Evolutionary conservation across 2,329 filamentous ascomycete species (phyloP).

Genomic region (Conoideocrella luteorostrata): DNA sequence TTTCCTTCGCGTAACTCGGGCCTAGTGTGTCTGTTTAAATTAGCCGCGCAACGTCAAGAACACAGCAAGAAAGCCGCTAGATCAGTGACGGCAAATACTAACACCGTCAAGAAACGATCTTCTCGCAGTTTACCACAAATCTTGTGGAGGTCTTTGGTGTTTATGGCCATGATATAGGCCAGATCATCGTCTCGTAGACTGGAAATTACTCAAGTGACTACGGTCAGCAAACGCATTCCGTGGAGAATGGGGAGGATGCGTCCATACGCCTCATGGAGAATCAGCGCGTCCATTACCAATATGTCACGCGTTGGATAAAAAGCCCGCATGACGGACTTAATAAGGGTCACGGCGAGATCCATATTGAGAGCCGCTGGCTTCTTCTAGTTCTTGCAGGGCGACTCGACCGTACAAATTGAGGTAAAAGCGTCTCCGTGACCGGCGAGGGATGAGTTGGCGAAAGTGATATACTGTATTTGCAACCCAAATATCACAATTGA

Average conservation of each 20-base stretch:
- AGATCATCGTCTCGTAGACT: conserved; percentile 83
- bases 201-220: conserved; percentile 34
- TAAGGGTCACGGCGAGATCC: conserved; percentile 63
- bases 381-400: neutral
- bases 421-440: no score
- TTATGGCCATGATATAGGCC: conserved; percentile 78
- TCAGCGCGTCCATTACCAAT: conserved; percentile 77
- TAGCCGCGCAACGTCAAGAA: conserved; percentile 28
- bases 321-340: conserved; percentile 78
- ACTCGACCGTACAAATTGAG: neutral
- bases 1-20: conserved; percentile 75
- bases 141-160: conserved; percentile 86
- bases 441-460: no score
- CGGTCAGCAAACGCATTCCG: neutral
- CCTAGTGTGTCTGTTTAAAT: conserved; percentile 48
- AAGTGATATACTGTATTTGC: no score
- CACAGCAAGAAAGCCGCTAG: no score
- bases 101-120: conserved; percentile 79
- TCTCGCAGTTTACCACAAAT: conserved; percentile 79
- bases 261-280: conserved; percentile 73
- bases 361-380: conserved; percentile 21
- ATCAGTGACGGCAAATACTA: conserved; percentile 27
- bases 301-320: conserved; percentile 85
- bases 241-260: neutral
- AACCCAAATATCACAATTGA: no score